A percentile compares a stretch with the other conserved stretches of the same genome.
phyloP scores from a whole-genome alignment of 1,284 basidiomycete species.

The Cerioporus squamosus region DNA sequence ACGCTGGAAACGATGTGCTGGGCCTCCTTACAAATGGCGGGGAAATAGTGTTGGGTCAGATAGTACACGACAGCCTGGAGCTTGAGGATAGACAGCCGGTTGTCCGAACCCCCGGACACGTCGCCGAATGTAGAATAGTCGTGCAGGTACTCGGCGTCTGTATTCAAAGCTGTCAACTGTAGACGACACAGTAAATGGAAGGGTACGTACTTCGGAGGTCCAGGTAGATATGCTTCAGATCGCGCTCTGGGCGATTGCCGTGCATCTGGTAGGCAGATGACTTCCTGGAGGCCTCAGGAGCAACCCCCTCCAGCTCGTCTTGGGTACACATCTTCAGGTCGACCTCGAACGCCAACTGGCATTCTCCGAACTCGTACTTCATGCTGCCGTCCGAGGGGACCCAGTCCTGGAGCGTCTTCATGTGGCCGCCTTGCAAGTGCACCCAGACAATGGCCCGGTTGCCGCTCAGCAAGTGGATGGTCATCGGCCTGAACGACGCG shows the following conservation, averaged over 20 bases:
- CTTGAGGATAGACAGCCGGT: conserved; percentile 30
- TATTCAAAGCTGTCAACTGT: neutral
- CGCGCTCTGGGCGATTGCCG: conserved; percentile 17
- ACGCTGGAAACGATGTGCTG: conserved; percentile 37
- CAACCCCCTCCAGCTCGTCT: conserved; percentile 16
- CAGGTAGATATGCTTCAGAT: conserved; percentile 35
- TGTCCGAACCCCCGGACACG: conserved; percentile 24
- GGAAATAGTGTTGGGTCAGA: conserved; percentile 35
- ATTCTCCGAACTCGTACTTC: conserved; percentile 29
- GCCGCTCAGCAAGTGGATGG: conserved; percentile 30
- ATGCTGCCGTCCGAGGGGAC: conserved; percentile 23
- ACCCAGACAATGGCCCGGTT: conserved; percentile 34
- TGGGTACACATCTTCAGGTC: conserved; percentile 32
- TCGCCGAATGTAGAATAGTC: conserved; percentile 35
- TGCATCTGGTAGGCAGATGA: conserved; percentile 27
- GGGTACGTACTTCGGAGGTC: conserved; percentile 33
- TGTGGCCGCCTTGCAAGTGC: conserved; percentile 26
- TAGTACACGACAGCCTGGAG: conserved; percentile 36
- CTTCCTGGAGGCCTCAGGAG: conserved; percentile 24
- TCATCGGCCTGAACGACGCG: conserved; percentile 31
- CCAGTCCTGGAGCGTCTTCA: conserved; percentile 29
- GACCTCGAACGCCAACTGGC: conserved; percentile 40
- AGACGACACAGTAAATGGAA: neutral
- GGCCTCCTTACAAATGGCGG: conserved; percentile 27
- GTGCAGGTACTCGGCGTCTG: conserved; percentile 35